Evolutionary conservation across 1,284 basidiomycete species (phyloP), one percentile per base, ranked within the genome.

Genomic region (Ganoderma leucocontextum): DNA sequence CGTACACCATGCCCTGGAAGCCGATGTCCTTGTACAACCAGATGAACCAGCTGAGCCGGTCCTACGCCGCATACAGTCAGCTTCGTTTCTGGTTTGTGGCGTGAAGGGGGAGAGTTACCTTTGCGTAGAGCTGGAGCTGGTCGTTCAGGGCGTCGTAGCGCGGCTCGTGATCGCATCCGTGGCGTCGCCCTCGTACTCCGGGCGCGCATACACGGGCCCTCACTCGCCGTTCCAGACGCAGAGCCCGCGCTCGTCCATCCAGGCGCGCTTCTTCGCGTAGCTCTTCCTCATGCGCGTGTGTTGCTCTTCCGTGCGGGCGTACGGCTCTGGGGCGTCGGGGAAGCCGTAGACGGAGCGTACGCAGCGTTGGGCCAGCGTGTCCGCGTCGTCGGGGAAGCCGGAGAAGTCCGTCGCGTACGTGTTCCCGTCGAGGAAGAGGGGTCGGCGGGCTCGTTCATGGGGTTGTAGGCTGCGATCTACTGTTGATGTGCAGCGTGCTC

Each of bases 11-110:
- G 52, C 93, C 90, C 78, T 94, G 93, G 83, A 92, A 94, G 2
- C 93, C 93, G 68, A 94, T 92, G 77, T 95, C 91, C 77, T 95
- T 95, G 84, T 93, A 95, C 19, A 93, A 79, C 93, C 94, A 95
- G 78, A 95, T 95, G 0, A 90, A 90, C 93, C 93, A 95, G 74
- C 87, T 90, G 66, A 83, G 74, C 29, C 77, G 76, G 64, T 82
- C 82, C 78, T 82, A 66, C 2, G 63, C 19, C 53, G 7, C 22
- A 38, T 22, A 9, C n/a, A 19, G 38, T 63, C 22, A 53, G 52
- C 44, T 66, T 25, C 65, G 60, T 25, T 62, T 19, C 63, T 39
- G 9, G 13, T 42, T 64, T n/a, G 9, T 41, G 42, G 33, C 25
- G 17, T n/a, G n/a, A 17, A 29, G 29, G 29, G 29, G 4, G n/a